Base-by-base conservation (phyloP, 139 green algal species). In the Zygnema cylindricum region DNA sequence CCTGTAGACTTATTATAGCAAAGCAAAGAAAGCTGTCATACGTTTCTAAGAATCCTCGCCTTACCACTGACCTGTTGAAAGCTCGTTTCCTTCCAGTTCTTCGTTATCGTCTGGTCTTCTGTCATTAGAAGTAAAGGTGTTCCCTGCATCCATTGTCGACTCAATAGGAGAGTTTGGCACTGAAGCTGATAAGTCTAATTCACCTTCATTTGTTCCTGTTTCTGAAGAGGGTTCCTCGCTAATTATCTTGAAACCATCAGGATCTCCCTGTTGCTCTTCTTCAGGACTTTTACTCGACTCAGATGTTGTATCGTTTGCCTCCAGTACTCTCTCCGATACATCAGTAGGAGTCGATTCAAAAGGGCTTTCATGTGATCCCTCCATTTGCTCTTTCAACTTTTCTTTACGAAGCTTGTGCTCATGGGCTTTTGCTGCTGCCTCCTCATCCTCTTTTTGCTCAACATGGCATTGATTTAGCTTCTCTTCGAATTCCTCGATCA, bases 401-500 rank as follows among this genome's bases (percentile, higher is more conserved):
- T 79, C 25, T 25, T 25, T 25, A n/a, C 30, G 77, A 43, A 81
- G 77, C 77, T 85, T 35, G 81, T 25, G 81, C 57, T 21, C 23
- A 21, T 16, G 21, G 30, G 84, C 84, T 16, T 89, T 89, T 16
- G 32, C 41, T 40, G 38, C 85, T 23, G 77, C 81, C 7, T 32
- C 11, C 43, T 79, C 35, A 38, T 92, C 88, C 84, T 92, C 88
- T 11, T 39, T 21, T 71, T 69, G 63, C 88, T 89, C 84, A n/a
- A n/a, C 38, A 39, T 92, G 84, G 25, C 30, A 42, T 78, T 43
- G n/a, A 43, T 1, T 30, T 76, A 92, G 35, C 1, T 88, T 1
- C 43, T 91, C 84, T 43, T 92, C 88, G 0, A 92, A 81, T 69
- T 82, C 86, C 43, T 92, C 84, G 25, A 91, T 1, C 25, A 25